Percentiles rank a stretch among this genome's conserved stretches.
Evolutionary conservation across 1,139 yeast genomes (phyloP).

Genomic region (Hemisphaericaspora xylanilytica): DNA sequence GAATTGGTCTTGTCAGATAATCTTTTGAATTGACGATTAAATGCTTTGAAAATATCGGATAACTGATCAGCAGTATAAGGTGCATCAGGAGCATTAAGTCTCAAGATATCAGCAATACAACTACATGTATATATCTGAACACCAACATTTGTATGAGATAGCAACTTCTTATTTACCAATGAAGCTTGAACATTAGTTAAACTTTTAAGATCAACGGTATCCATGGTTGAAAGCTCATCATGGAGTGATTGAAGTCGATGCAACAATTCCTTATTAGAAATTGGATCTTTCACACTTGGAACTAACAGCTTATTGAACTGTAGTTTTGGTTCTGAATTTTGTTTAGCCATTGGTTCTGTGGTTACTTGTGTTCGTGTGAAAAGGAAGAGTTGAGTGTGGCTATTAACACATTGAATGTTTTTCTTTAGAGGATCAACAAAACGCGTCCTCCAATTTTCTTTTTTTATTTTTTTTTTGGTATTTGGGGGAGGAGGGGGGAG

Average conservation of each 20-base stretch:
- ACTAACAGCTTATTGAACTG: slow-evolving; percentile 49
- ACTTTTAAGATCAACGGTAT: slow-evolving; percentile 45
- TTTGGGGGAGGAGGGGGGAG: too few species aligned
- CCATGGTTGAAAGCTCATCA: slow-evolving; percentile 58
- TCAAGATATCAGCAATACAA: slow-evolving; percentile 70
- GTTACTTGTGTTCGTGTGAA: too few species aligned
- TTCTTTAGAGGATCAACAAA: too few species aligned
- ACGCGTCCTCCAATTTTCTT: not conserved
- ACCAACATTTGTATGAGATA: slow-evolving; percentile 63
- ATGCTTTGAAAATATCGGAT: slow-evolving; percentile 58
- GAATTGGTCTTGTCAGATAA: slow-evolving; percentile 61
- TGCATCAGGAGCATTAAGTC: slow-evolving; percentile 88
- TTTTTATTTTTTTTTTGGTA: not conserved
- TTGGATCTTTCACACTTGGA: slow-evolving; percentile 52
- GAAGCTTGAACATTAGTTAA: slow-evolving; percentile 49
- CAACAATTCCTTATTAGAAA: slow-evolving; percentile 59
- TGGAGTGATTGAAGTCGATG: slow-evolving; percentile 45
- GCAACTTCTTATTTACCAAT: slow-evolving; percentile 55
- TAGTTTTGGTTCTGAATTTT: slow-evolving; percentile 2
- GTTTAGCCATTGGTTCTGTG: not conserved
- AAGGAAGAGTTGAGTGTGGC: too few species aligned
- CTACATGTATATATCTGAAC: slow-evolving; percentile 73
- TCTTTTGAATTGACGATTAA: slow-evolving; percentile 60
- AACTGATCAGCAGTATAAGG: slow-evolving; percentile 72
- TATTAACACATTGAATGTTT: too few species aligned